Base-by-base conservation (phyloP, 495 filamentous ascomycete genomes). In the Endocarpon pusillum region DNA sequence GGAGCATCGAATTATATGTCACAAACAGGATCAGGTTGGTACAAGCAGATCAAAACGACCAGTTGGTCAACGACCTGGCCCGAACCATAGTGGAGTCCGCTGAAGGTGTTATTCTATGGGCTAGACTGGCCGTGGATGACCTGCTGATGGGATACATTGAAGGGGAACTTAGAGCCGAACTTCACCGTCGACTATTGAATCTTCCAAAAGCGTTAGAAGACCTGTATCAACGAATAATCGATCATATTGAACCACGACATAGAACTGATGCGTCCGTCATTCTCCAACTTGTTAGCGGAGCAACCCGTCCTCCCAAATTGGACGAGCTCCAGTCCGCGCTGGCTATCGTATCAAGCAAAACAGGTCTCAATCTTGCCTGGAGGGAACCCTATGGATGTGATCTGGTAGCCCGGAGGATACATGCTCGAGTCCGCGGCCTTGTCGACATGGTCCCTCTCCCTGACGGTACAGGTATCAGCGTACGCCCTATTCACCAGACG, bases 101-200 rank as follows among this genome's bases (percentile, higher is more conserved):
- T 2, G 21, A 44, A 9, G 61, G 61, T 4, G 58, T 63, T 0
- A 63, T 62, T 34, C 45, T 60, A 10, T 63, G 62, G 60, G 50
- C 19, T 15, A n/a, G 19, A 4, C 32, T 43, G 3, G 41, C 41
- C 12, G 39, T 43, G 3, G 12, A 12, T 3, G 40, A 37, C 12
- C 23, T 43, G 7, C 25, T 43, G 3, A 21, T 38, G 11, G 41
- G 41, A 10, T 22, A 41, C 11, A 21, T 15, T 16, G 11, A 35
- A 15, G 32, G 24, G n/a, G 41, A 41, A n/a, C 41, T 37, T 11
- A 22, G 40, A 10, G 24, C 14, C 9, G 41, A 43, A 24, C 33
- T 43, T 1, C 41, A 43, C 21, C 21, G 39, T 25, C 18, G 41
- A 40, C 12, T 42, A 14, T 36, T 16, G 12, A 21, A 29, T 10